These are phyloP conservation scores for Podospora anserina DNA, from an alignment of 495 filamentous ascomycete genomes.

Conservation along the genomic window DNA sequence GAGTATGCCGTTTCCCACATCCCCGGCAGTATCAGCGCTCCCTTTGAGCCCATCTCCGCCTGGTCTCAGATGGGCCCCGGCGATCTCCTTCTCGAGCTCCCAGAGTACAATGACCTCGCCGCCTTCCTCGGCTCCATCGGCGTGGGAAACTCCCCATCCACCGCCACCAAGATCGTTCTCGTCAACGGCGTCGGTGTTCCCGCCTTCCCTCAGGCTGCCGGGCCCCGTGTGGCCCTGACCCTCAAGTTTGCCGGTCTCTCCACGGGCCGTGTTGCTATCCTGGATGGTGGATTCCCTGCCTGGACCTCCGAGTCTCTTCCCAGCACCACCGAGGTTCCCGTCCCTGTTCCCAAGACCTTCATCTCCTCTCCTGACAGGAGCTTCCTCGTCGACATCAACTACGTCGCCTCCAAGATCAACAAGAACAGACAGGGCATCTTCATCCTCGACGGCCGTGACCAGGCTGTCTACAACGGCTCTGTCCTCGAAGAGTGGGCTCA, in stretches of 20 bases:
- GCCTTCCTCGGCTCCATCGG: constrained; percentile 21
- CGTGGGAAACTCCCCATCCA: constrained; percentile 20
- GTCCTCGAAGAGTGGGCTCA: constrained; percentile 24
- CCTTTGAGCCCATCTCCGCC: constrained; percentile 27
- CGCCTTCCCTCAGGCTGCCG: constrained; percentile 27
- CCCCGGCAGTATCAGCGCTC: constrained; percentile 21
- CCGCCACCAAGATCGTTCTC: constrained; percentile 27
- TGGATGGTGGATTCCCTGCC: constrained; percentile 26
- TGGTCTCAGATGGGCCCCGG: constrained; percentile 24
- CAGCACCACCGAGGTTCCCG: constrained; percentile 19
- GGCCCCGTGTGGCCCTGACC: constrained; percentile 26
- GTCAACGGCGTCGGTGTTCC: constrained; percentile 26
- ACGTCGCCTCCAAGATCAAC: constrained; percentile 24
- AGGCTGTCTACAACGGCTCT: constrained; percentile 23
- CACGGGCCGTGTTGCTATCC: constrained; percentile 25
- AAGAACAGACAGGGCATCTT: constrained; percentile 20
- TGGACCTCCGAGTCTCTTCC: constrained; percentile 18
- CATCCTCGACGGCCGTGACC: constrained; percentile 24
- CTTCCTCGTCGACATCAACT: constrained; percentile 25
- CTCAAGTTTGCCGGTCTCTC: constrained; percentile 27
- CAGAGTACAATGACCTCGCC: constrained; percentile 16
- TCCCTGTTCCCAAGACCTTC: constrained; percentile 11
- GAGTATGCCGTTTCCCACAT: constrained; percentile 25
- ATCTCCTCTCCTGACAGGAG: constrained; percentile 20
- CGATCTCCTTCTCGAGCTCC: constrained; percentile 24